Evolutionary conservation across 2,329 filamentous ascomycete species (phyloP).

Genomic region (Pezicula carpinea): DNA sequence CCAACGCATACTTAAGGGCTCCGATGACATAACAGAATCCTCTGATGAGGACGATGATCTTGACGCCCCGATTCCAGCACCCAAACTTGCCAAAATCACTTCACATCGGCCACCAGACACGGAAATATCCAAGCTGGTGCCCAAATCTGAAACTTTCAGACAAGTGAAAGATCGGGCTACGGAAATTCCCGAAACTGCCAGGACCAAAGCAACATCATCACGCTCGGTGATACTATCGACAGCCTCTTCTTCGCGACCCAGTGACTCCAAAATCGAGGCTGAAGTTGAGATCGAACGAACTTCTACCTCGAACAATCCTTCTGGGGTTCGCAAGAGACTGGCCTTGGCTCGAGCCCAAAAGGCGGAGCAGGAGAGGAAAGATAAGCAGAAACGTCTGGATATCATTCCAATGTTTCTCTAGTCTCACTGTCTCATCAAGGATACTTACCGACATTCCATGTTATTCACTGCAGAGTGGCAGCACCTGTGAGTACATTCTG

Average conservation of each 20-base stretch:
- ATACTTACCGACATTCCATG: slow-evolving; percentile 3
- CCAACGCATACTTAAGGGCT: background rate
- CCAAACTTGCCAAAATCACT: slow-evolving; percentile 11
- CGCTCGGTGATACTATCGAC: background rate
- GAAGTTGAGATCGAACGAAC: background rate
- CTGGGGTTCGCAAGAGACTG: slow-evolving; percentile 11
- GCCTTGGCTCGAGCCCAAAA: slow-evolving; percentile 14
- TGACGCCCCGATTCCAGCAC: slow-evolving; percentile 20
- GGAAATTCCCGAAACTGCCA: too few species aligned
- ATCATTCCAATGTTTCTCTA: slow-evolving; percentile 23
- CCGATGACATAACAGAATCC: slow-evolving; percentile 11
- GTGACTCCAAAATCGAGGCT: background rate
- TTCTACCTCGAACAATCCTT: background rate
- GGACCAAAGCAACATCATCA: too few species aligned
- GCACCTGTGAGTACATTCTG: background rate
- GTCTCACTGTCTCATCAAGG: background rate
- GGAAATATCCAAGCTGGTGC: background rate
- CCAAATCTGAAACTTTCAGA: background rate
- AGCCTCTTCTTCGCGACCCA: background rate
- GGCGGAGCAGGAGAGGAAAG: slow-evolving; percentile 16
- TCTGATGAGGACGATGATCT: slow-evolving; percentile 24
- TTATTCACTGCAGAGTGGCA: background rate
- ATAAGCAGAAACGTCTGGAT: slow-evolving; percentile 16
- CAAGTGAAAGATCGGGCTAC: background rate
- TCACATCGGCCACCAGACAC: background rate